Evolutionary conservation across 163 green algal genomes (phyloP).

Genomic region (Volvox carteri): DNA sequence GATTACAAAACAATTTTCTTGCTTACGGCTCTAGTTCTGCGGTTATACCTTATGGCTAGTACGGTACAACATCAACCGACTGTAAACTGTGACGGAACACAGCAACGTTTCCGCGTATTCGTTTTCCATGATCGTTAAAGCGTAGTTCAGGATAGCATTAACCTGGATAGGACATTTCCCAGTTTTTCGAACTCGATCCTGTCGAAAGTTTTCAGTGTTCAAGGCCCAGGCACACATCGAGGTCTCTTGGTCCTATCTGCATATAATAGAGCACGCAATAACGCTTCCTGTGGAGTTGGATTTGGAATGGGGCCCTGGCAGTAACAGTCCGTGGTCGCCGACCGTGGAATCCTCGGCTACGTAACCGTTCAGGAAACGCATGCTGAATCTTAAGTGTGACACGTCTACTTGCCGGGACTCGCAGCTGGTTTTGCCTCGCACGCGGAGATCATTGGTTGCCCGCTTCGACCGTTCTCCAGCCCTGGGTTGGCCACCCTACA

Average conservation of each 20-base stretch:
- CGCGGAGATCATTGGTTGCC: conserved; percentile 17
- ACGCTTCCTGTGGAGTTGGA: no score
- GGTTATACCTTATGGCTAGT: neutral
- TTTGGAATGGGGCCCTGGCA: neutral
- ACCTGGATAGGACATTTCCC: neutral
- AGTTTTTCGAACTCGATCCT: conserved; percentile 1
- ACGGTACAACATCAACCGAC: neutral
- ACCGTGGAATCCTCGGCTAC: neutral
- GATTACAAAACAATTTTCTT: no score
- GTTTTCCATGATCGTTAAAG: neutral
- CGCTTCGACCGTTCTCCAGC: neutral
- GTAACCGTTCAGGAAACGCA: neutral
- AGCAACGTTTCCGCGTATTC: neutral
- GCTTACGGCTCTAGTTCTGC: neutral
- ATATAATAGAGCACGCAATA: neutral
- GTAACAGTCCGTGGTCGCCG: conserved; percentile 25
- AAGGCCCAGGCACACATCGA: neutral
- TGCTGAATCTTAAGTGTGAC: neutral
- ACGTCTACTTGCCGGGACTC: neutral
- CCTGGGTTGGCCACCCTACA: neutral
- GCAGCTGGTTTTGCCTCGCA: neutral
- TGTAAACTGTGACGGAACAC: neutral
- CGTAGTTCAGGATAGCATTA: neutral
- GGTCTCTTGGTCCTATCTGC: neutral
- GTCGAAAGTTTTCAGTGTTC: neutral